Percentiles rank a stretch among this genome's conserved stretches.
Evolutionary conservation across 2,329 filamentous ascomycete genomes (phyloP).

Genomic region (Apiospora hydei): DNA sequence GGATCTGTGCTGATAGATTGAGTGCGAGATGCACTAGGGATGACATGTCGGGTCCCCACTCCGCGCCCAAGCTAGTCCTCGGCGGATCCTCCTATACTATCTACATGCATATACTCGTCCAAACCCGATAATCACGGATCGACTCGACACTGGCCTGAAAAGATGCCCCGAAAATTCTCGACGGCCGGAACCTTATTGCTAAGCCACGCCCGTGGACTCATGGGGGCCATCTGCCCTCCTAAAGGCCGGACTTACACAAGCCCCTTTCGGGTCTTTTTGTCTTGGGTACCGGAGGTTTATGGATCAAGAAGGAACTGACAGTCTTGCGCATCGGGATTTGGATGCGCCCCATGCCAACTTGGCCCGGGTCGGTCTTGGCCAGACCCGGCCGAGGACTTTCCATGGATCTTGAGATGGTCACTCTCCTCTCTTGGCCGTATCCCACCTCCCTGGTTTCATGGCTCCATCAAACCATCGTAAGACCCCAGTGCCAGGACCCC

Average conservation of each 20-base stretch:
- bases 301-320: background rate
- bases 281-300: background rate
- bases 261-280: background rate
- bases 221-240: background rate
- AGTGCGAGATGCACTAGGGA: background rate
- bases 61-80: background rate
- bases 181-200: background rate
- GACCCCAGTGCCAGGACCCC: background rate
- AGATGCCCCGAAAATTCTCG: background rate
- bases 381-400: background rate
- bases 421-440: background rate
- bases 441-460: background rate
- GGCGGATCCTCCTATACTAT: background rate
- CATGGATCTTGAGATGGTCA: background rate
- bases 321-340: background rate
- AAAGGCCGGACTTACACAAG: too few relatives aligned
- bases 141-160: background rate
- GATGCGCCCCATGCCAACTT: background rate
- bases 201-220: background rate
- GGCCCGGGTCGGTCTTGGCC: background rate
- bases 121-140: background rate
- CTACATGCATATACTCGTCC: background rate
- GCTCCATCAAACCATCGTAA: background rate
- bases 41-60: slow-evolving; percentile 6
- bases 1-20: slow-evolving; percentile 10